Evolutionary conservation across 1,284 basidiomycete genomes (phyloP).

Genomic region (Anthracocystis setariae): DNA sequence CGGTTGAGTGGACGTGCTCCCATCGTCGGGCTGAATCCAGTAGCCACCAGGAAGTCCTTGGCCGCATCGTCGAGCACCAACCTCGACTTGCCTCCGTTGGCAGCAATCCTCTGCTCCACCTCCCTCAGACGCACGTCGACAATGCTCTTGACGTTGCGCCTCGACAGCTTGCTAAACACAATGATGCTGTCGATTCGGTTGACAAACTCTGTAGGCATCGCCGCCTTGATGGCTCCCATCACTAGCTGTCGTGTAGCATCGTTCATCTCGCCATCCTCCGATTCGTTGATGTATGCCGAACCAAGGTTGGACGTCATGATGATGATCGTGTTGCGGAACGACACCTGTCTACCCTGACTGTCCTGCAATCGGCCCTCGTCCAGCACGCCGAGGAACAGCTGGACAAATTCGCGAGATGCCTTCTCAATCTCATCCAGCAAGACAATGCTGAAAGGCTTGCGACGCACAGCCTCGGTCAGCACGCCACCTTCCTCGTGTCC

Average conservation of each 20-base stretch:
- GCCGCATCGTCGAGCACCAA: conserved; percentile 80
- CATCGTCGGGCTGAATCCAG: conserved; percentile 71
- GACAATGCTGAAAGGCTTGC: conserved; percentile 66
- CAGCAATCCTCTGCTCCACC: conserved; percentile 79
- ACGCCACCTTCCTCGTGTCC: conserved; percentile 87
- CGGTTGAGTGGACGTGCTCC: conserved; percentile 87
- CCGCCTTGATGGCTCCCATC: conserved; percentile 70
- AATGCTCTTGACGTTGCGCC: conserved; percentile 71
- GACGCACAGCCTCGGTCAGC: conserved; percentile 70
- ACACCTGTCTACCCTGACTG: conserved; percentile 64
- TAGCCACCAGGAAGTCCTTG: conserved; percentile 77
- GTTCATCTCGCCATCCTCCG: conserved; percentile 69
- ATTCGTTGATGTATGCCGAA: conserved; percentile 71
- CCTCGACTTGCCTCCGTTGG: conserved; percentile 79
- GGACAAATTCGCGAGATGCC: conserved; percentile 90
- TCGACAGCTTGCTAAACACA: conserved; percentile 71
- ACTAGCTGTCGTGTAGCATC: conserved; percentile 70
- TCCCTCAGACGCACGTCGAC: conserved; percentile 72
- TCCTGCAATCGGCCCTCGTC: conserved; percentile 85
- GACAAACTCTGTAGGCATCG: conserved; percentile 73
- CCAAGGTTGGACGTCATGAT: conserved; percentile 73
- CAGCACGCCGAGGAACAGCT: conserved; percentile 87
- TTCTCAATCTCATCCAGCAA: conserved; percentile 71
- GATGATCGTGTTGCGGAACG: conserved; percentile 67
- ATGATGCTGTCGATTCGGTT: conserved; percentile 72